These are phyloP conservation scores for Mycosarcoma maydis DNA, from an alignment of 1,284 basidiomycete genomes.

Conservation along the genomic window DNA sequence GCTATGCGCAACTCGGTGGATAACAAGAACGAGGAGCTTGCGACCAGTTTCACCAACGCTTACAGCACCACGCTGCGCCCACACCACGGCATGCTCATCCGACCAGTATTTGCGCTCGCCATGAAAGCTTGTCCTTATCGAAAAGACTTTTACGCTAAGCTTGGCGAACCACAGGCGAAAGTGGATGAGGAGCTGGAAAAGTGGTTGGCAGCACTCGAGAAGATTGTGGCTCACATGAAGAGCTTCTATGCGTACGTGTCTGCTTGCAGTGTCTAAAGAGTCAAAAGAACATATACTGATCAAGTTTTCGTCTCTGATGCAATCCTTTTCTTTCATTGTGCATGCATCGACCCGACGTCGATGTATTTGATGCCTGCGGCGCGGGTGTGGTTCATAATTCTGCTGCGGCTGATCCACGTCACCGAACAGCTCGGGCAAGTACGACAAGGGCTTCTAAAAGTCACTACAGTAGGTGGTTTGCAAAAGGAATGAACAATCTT, in stretches of 20 bases:
- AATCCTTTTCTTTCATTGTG: too few species aligned
- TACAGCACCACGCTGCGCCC: conserved; percentile 86
- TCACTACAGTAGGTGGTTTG: too few species aligned
- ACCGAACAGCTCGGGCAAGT: conserved; percentile 42
- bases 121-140: conserved; percentile 98
- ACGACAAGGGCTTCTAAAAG: conserved; percentile 57
- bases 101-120: conserved; percentile 86
- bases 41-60: conserved; percentile 79
- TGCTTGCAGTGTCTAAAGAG: too few species aligned
- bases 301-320: too few species aligned
- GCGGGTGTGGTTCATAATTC: too few species aligned
- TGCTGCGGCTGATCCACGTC: neutral
- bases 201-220: conserved; percentile 81
- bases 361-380: too few species aligned
- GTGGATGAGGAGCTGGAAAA: conserved; percentile 77
- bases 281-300: too few species aligned
- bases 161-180: conserved; percentile 78
- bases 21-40: conserved; percentile 78
- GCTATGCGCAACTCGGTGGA: conserved; percentile 80
- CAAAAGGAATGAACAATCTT: conserved; percentile 5
- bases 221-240: conserved; percentile 77
- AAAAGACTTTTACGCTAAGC: conserved; percentile 85
- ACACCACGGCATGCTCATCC: conserved; percentile 88
- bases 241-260: conserved; percentile 71
- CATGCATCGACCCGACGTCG: too few species aligned